phyloP scores from a whole-genome alignment of 2,329 filamentous ascomycete genomes.

The Aspergillus pseudoglaucus region DNA sequence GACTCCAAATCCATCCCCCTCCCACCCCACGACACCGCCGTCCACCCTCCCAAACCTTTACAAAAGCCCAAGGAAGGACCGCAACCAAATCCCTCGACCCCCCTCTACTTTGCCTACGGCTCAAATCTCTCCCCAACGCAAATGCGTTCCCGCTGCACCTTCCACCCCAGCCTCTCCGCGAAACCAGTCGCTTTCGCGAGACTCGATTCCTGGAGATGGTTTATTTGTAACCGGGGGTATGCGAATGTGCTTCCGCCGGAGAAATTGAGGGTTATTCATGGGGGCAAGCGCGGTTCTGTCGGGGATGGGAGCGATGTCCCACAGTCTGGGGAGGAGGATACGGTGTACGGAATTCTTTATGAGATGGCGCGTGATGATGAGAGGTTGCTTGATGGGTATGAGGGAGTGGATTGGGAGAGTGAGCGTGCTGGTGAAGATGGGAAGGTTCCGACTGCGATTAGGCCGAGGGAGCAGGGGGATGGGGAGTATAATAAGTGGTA shows the following conservation, averaged over 20 bases:
- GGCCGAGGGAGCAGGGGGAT: slow-evolving; percentile 27
- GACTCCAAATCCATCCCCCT: not conserved
- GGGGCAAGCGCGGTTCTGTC: not conserved
- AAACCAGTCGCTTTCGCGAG: slow-evolving; percentile 34
- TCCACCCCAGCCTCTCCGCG: slow-evolving; percentile 25
- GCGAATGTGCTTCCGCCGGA: slow-evolving; percentile 34
- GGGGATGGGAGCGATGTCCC: slow-evolving; percentile 13
- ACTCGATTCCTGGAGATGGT: slow-evolving; percentile 34
- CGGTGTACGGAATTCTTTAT: slow-evolving; percentile 37
- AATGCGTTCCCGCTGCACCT: slow-evolving; percentile 33
- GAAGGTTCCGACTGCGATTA: slow-evolving; percentile 7
- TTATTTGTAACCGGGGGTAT: slow-evolving; percentile 37
- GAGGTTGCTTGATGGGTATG: slow-evolving; percentile 31
- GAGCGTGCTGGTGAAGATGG: slow-evolving; percentile 2
- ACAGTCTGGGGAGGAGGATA: slow-evolving; percentile 17
- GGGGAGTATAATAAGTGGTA: slow-evolving; percentile 36
- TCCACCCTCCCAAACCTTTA: not conserved
- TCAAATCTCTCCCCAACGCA: slow-evolving; percentile 39
- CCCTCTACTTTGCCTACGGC: slow-evolving; percentile 40
- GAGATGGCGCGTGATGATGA: slow-evolving; percentile 33
- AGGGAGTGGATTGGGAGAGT: slow-evolving; percentile 26
- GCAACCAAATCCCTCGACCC: slow-evolving; percentile 20
- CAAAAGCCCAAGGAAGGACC: not conserved
- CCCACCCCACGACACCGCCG: not conserved
- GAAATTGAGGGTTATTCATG: slow-evolving; percentile 17